Evolutionary conservation across 106 monocot genomes (phyloP), one percentile per base, ranked within the genome.

Genomic region (Acorus calamus): DNA sequence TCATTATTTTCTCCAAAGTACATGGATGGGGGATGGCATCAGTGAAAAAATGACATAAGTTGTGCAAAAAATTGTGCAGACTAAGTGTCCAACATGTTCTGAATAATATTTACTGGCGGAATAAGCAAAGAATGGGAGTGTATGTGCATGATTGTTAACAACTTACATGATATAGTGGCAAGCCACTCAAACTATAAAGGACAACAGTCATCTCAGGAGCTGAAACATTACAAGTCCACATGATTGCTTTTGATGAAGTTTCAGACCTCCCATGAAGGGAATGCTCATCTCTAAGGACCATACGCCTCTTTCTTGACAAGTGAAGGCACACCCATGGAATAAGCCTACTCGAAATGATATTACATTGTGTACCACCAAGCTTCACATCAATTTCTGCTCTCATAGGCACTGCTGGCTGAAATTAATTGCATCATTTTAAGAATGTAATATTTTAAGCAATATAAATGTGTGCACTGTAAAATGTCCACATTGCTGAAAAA

Each of bases 291-390:
- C 14, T 78, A 76, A 75, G 68, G 71, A 77, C 61, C 70, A 62
- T 74, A 7, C 50, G 65, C 59, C 92, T 98, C 69, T 86, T 88
- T 69, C 76, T 83, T 13, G 75, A 77, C 44, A 62, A 69, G 6
- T 79, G 64, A 66, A 92, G 80, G 9, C 55, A 59, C 57, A 92
- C 57, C 74, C 78, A 81, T 59, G 91, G 88, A 57, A 57, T 79
- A 49, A 91, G 66, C 73, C 85, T 85, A 69, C 64, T 81, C 56
- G 81, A 8, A 67, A 98, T 71, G 51, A 98, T 44, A 49, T 88
- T 88, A 69, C 86, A 98, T 61, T 81, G 84, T 41, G 77, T 83
- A 14, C 98, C 88, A 62, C 88, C 92, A 73, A 98, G 88, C 76
- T 88, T 98, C 49, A 92, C 70, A 73, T 92, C 88, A 56, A 88